Evolutionary conservation across 192 early-diverging fungal species (phyloP), one percentile per base, ranked within the genome.

Genomic region (Pecoramyces ruminantium): DNA sequence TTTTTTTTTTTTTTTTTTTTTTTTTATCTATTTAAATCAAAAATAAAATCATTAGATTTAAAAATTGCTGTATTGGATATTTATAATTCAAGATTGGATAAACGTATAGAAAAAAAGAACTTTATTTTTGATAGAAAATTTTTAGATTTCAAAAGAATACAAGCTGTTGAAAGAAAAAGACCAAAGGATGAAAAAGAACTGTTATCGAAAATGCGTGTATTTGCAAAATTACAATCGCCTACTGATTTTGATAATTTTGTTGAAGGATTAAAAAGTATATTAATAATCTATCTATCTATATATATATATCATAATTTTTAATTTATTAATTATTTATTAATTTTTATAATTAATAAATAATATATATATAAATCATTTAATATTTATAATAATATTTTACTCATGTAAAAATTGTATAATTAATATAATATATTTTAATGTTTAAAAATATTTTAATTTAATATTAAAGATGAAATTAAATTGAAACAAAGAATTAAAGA

Each of bases 141-240:
- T 42, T 84, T 94, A n/a, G 96, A 98, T 80, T 97, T 93, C 81
- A 92, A 92, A 82, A 94, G 94, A 87, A 81, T 87, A 29, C 92
- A 92, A 85, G 82, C 88, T 15, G 81, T 83, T 28, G 97, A 99
- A 85, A 94, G 95, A 83, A 93, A 93, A 81, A 85, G 94, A 77
- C 84, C 90, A 18, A 93, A 93, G 82, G 96, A 97, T 77, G 97
- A 99, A 83, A 93, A 94, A 77, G 97, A 98, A 6, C 78, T 97
- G 28, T 83, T 92, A 28, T 88, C 89, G 80, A 90, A 91, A 39
- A 89, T 92, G 82, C 93, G 95, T 78, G 92, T 96, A 6, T 98
- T 95, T 87, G 93, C 96, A 6, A 91, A 92, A 83, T 88, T 97
- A 80, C 93, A 95, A 82, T 96, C 95, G 13, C 82, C 84, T 15